These are phyloP conservation scores for Boletus sp. DNA, from an alignment of 768 basidiomycete genomes.

Conservation along the genomic window DNA sequence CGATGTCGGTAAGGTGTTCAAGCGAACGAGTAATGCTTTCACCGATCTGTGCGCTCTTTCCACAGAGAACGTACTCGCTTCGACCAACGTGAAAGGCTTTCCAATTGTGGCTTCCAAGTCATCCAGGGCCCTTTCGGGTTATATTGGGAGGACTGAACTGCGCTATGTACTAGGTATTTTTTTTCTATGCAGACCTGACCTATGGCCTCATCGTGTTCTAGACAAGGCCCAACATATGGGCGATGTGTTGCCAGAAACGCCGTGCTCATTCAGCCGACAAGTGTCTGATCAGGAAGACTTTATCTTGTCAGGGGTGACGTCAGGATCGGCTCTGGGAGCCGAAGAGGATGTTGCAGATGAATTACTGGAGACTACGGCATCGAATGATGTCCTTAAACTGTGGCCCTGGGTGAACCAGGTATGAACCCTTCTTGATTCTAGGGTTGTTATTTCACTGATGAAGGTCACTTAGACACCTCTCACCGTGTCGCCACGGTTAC, in stretches of 20 bases:
- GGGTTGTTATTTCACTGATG: neutral
- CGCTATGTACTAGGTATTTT: conserved; percentile 77
- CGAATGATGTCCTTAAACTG: conserved; percentile 59
- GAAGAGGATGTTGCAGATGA: conserved; percentile 71
- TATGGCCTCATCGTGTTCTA: conserved; percentile 28
- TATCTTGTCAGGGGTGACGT: conserved; percentile 40
- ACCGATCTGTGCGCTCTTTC: conserved; percentile 1
- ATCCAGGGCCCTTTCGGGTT: conserved; percentile 68
- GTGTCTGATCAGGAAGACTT: conserved; percentile 54
- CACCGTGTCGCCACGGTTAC: conserved; percentile 87
- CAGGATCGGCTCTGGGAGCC: conserved; percentile 52
- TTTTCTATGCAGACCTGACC: neutral
- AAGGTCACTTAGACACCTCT: conserved; percentile 72
- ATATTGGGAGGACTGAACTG: conserved; percentile 85
- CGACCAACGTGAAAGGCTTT: conserved; percentile 84
- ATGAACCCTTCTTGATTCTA: conserved; percentile 1
- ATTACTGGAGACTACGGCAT: conserved; percentile 58
- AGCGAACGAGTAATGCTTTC: neutral
- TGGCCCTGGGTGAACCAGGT: conserved; percentile 98
- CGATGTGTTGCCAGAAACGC: conserved; percentile 60
- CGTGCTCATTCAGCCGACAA: conserved; percentile 62
- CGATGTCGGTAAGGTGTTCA: conserved; percentile 66
- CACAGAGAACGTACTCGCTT: conserved; percentile 67
- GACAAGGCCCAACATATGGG: conserved; percentile 71
- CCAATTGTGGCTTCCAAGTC: conserved; percentile 75